Percentiles rank a stretch among this genome's conserved stretches.
Conservation (phyloP, 2,329 filamentous ascomycete species). For the Fusarium dlaminii region DNA sequence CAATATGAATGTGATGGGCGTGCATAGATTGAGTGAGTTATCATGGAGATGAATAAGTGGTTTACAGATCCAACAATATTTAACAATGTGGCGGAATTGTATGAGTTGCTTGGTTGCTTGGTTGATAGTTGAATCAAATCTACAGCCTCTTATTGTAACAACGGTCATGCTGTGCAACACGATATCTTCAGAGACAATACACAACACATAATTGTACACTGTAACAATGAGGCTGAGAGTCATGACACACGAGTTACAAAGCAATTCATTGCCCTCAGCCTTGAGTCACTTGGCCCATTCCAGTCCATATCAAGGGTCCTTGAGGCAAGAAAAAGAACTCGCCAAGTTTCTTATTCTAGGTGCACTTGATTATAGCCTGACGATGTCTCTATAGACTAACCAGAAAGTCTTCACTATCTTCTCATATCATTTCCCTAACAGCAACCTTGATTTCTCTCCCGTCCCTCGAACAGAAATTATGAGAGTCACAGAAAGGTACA, state of each 20-base stretch:
- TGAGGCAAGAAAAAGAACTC: not conserved
- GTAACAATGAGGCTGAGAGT: constrained; percentile 34
- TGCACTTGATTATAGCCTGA: not conserved
- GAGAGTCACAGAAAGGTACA: constrained; percentile 22
- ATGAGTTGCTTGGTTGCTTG: not conserved
- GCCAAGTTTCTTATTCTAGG: not conserved
- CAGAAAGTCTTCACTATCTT: not conserved
- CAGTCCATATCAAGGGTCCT: not conserved
- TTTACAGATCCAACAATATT: constrained; percentile 4
- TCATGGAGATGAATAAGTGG: not conserved
- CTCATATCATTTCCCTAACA: not conserved
- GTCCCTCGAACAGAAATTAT: constrained; percentile 19
- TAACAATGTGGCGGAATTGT: not conserved
- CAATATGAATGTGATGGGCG: constrained; percentile 1
- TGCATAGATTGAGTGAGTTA: constrained; percentile 16
- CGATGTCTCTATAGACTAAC: not conserved
- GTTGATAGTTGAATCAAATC: not conserved
- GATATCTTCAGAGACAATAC: constrained; percentile 7
- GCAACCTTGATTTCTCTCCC: not conserved
- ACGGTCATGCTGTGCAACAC: constrained; percentile 8
- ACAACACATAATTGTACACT: not conserved
- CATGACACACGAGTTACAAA: constrained; percentile 2
- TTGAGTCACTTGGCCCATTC: constrained; percentile 17
- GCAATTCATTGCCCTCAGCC: not conserved
- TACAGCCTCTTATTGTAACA: not conserved